phyloP scores from a whole-genome alignment of 164 flowering plant species.

The Buxus sempervirens region DNA sequence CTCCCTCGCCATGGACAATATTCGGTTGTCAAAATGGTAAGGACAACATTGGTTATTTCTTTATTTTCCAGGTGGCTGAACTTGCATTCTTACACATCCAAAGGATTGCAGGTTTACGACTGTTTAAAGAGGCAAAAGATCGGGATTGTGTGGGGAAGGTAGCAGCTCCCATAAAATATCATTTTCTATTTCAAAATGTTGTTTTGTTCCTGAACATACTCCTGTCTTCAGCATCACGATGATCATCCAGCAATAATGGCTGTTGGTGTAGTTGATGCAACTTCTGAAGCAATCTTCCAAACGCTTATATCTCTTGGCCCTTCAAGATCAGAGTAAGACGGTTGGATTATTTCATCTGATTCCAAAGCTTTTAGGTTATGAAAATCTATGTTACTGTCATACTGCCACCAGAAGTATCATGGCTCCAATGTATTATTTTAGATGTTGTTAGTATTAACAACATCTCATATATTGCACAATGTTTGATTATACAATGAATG shows the following conservation, averaged over 20 bases:
- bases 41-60: background rate
- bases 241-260: conserved; percentile 98
- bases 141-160: conserved; percentile 44
- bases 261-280: conserved; percentile 79
- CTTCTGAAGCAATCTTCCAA: conserved; percentile 77
- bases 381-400: too few relatives aligned
- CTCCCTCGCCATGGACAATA: conserved; percentile 90
- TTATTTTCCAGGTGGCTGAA: conserved; percentile 7
- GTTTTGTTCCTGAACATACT: conserved; percentile 15
- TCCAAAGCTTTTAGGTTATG: background rate
- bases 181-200: conserved; percentile 1
- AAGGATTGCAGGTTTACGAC: conserved; percentile 58
- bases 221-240: conserved; percentile 54
- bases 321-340: conserved; percentile 84
- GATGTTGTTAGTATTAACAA: too few relatives aligned
- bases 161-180: conserved; percentile 1
- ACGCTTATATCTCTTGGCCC: conserved; percentile 86
- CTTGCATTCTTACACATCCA: conserved; percentile 1
- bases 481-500: too few relatives aligned
- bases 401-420: too few relatives aligned
- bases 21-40: conserved; percentile 92
- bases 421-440: too few relatives aligned
- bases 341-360: background rate
- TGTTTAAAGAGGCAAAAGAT: conserved; percentile 88
- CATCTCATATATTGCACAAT: too few relatives aligned